Evolutionary conservation across 2,329 filamentous ascomycete species (phyloP), one percentile per base, ranked within the genome.

Genomic region (Cladophialophora immunda): DNA sequence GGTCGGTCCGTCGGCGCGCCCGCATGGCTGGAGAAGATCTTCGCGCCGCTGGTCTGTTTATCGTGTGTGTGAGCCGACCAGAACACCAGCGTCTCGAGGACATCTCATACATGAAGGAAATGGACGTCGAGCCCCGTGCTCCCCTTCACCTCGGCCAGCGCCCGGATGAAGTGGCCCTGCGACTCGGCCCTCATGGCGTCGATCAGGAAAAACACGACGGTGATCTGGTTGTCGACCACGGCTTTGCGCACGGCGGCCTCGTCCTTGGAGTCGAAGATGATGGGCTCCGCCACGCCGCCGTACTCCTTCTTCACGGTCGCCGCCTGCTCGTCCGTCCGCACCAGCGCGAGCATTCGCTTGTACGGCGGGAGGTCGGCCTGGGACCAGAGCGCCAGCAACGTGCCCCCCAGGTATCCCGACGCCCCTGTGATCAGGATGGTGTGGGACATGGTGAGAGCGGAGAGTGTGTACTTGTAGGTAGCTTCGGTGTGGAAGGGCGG

Each of bases 371-470:
- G 78, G 2, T 75, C 71, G 29, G 79, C 76, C 3, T 66, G 62
- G 1, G 73, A 17, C 54, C 57, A 77, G 5, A 76, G 77, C 8
- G 80, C 78, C 4, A 86, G 80, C 2, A 86, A 74, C 0, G 78
- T 80, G 2, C 84, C 85, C 25, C 84, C 84, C 0, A 86, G 81
- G 64, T 86, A 86, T 27, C 85, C 85, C 0, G 84, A 85, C 30
- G 71, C 83, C 8, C 84, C 84, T 0, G 84, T 86, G 54, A 86
- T 52, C 19, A 62, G 59, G 59, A 62, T 62, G 1, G 22, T 38
- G 50, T 62, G 59, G 13, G 59, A 62, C 58, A 61, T 61, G 17
- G 45, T 83, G 0, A 81, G 82, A 50, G 86, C 79, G 66, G 76
- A 84, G 7, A 3, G 22, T 54, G 11, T 25, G 45, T 7, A 34